Evolutionary conservation across 495 filamentous ascomycete species (phyloP), one percentile per base, ranked within the genome.

Genomic region (Xylaria bambusicola): DNA sequence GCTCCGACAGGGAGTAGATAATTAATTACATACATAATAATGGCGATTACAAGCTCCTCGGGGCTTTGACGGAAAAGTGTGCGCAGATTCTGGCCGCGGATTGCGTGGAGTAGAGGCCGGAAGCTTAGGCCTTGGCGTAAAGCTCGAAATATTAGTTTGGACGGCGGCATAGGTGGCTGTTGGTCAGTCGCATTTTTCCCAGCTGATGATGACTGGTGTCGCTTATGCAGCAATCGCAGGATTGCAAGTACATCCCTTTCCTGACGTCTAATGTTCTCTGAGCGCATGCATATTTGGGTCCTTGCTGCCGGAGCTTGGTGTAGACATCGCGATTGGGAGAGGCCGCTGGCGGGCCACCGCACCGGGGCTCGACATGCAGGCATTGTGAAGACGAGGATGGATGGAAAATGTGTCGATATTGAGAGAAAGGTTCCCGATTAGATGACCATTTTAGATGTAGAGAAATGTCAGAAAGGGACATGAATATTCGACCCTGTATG

Each of bases 1-100:
- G 21, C n/a, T 42, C 35, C 42, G 12, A 59, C 45, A 20, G 74
- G n/a, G 46, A 26, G 15, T n/a, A 44, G 29, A 20, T 6, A 15
- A 17, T 9, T 13, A 10, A 20, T 6, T 6, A 12, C 63, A 33
- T 66, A 71, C 68, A 71, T 27, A 36, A 68, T 40, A 33, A 71
- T 61, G 10, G 71, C 77, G 41, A 76, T 36, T 1, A 78, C 62
- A 15, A 77, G 70, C 56, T 78, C 77, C 20, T 69, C 72, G 3
- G 77, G 77, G 53, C 69, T 77, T 45, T 69, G 63, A 18, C 70
- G 70, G 48, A 70, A 75, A 12, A 75, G 60, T 0, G 57, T 51
- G 9, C 62, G 69, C 40, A 77, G 58, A 52, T 53, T 71, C 38
- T 70, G 66, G 45, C 69, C 65, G 27, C 71, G 63, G n/a, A 77